A percentile compares a stretch with the other conserved stretches of the same genome.
phyloP scores from a whole-genome alignment of 208 protist genomes.

The Acanthamoeba sp. region DNA sequence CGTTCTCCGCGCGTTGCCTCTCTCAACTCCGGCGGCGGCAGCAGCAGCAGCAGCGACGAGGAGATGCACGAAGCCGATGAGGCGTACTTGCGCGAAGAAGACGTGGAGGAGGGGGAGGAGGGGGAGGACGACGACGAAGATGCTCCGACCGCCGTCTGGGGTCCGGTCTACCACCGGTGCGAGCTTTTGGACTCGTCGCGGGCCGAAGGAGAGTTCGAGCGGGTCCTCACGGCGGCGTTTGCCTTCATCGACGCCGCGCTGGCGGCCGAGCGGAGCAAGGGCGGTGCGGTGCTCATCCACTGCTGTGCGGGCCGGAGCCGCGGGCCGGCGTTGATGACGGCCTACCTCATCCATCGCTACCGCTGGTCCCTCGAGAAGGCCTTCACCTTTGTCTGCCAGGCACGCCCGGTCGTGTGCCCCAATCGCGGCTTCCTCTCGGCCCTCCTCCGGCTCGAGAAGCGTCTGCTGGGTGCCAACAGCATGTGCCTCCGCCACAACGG shows the following conservation, averaged over 20 bases:
- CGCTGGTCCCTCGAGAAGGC: constrained; percentile 21
- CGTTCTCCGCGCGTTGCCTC: background rate
- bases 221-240: background rate
- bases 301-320: constrained; percentile 51
- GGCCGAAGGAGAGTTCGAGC: background rate
- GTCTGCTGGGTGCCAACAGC: constrained; percentile 20
- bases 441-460: constrained; percentile 58
- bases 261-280: background rate
- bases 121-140: background rate
- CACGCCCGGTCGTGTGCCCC: constrained; percentile 42
- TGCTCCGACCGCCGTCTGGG: background rate
- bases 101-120: background rate
- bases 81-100: background rate
- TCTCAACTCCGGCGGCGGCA: background rate
- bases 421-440: constrained; percentile 53
- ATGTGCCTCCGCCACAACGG: constrained; percentile 51
- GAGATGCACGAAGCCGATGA: constrained; percentile 27
- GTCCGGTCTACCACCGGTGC: constrained; percentile 34
- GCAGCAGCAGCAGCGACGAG: background rate
- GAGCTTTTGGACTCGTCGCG: constrained; percentile 53
- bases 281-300: constrained; percentile 54
- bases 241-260: constrained; percentile 46
- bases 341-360: constrained; percentile 68
- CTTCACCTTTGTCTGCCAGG: constrained; percentile 53
- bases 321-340: constrained; percentile 36